Evolutionary conservation across 2,329 filamentous ascomycete genomes (phyloP).

Genomic region (Fusarium zealandicum): DNA sequence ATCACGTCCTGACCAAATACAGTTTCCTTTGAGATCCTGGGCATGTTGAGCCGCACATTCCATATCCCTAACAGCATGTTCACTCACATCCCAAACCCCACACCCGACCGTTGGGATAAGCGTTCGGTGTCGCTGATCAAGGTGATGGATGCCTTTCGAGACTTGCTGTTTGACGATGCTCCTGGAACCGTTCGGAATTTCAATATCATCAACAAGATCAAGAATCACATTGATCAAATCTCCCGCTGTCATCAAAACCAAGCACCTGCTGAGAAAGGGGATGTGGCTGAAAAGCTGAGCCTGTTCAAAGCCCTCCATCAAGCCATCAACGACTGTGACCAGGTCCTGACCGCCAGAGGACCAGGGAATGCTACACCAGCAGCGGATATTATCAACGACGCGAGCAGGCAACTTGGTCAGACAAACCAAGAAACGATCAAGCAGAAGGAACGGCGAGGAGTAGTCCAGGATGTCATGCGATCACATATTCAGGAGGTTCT

Average conservation of each 20-base stretch:
- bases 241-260: conserved; percentile 18
- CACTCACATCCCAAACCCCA: conserved; percentile 65
- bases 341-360: conserved; percentile 49
- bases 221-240: conserved; percentile 39
- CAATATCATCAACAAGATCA: conserved; percentile 37
- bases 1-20: conserved; percentile 15
- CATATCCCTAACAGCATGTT: conserved; percentile 59
- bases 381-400: conserved; percentile 15
- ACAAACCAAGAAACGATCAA: conserved; percentile 21
- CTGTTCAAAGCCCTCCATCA: conserved; percentile 51
- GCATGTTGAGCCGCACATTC: conserved; percentile 62
- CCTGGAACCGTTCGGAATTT: conserved; percentile 27
- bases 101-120: conserved; percentile 61
- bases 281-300: conserved; percentile 40
- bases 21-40: conserved; percentile 66
- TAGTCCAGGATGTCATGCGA: conserved; percentile 56
- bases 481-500: conserved; percentile 59
- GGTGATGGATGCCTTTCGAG: conserved; percentile 51
- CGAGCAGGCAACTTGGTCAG: not conserved
- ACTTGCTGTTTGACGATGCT: conserved; percentile 39
- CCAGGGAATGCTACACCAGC: conserved; percentile 17
- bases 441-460: conserved; percentile 42
- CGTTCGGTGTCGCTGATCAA: conserved; percentile 54
- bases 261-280: conserved; percentile 22
- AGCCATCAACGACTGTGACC: conserved; percentile 52